Percentiles rank a stretch among this genome's conserved stretches.
Evolutionary conservation across 2,329 filamentous ascomycete species (phyloP).

Genomic region (Fusarium pseudograminearum): DNA sequence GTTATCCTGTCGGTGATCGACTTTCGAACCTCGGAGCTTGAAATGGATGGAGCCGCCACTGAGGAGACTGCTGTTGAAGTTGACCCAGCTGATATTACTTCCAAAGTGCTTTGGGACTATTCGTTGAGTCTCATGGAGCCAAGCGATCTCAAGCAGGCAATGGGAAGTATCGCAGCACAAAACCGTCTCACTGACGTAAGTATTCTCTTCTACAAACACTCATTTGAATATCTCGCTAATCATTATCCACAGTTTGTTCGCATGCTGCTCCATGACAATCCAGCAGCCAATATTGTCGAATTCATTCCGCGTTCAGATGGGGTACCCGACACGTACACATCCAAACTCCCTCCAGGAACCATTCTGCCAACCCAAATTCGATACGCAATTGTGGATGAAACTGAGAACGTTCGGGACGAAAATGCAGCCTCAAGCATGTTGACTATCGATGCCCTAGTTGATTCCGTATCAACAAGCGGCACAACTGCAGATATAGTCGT

Average conservation of each 20-base stretch:
- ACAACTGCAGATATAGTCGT: not conserved
- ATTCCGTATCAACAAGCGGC: not conserved
- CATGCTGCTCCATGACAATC: not conserved
- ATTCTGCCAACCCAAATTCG: not conserved
- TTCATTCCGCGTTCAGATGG: not conserved
- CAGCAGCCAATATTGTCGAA: not conserved
- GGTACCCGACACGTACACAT: not conserved
- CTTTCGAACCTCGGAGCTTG: not conserved
- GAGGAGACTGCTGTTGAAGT: not conserved
- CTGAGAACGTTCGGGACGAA: not conserved
- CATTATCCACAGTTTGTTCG: not conserved
- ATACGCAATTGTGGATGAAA: not conserved
- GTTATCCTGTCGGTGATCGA: not conserved
- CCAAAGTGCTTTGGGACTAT: not conserved
- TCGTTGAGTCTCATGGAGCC: not conserved
- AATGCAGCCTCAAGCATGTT: not conserved
- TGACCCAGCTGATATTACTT: not conserved
- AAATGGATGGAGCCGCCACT: not conserved
- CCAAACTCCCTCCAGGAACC: not conserved
- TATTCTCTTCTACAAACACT: not conserved
- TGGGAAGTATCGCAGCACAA: not conserved
- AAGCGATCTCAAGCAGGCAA: not conserved
- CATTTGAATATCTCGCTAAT: not conserved
- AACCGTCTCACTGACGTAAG: not conserved
- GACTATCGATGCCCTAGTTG: not conserved